Evolutionary conservation across 2,329 filamentous ascomycete species (phyloP).

Genomic region (Stachybotrys chlorohalonatus): DNA sequence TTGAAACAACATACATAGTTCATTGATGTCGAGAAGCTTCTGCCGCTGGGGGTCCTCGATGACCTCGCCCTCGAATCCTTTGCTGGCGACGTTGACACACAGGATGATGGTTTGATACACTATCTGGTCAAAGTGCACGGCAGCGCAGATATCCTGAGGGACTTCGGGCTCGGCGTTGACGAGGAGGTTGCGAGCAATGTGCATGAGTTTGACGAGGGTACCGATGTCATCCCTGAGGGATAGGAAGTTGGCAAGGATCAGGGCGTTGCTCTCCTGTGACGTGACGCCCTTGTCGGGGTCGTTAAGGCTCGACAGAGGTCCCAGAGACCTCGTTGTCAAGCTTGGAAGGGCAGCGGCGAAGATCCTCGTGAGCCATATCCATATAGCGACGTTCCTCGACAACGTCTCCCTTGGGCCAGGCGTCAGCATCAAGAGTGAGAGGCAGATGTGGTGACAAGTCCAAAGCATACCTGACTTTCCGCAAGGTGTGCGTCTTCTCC

Average conservation of each 20-base stretch:
- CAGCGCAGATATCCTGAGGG: slow-evolving; percentile 56
- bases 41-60: slow-evolving; percentile 47
- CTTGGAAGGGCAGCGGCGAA: slow-evolving; percentile 53
- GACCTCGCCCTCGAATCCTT: slow-evolving; percentile 57
- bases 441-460: neutral
- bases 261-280: slow-evolving; percentile 51
- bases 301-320: slow-evolving; percentile 42
- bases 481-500: slow-evolving; percentile 53
- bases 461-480: slow-evolving; percentile 45
- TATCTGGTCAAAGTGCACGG: slow-evolving; percentile 56
- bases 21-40: slow-evolving; percentile 54
- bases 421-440: slow-evolving; percentile 5
- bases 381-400: slow-evolving; percentile 54
- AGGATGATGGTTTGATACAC: slow-evolving; percentile 57
- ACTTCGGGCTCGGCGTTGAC: slow-evolving; percentile 57
- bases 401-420: slow-evolving; percentile 41
- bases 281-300: slow-evolving; percentile 47
- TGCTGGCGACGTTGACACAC: slow-evolving; percentile 58
- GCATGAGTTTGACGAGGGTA: slow-evolving; percentile 57
- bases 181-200: slow-evolving; percentile 55
- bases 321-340: slow-evolving; percentile 50
- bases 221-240: slow-evolving; percentile 53
- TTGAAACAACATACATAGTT: slow-evolving; percentile 43
- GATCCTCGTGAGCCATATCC: slow-evolving; percentile 55
- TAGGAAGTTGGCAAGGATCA: slow-evolving; percentile 55